Conservation (phyloP, 2,329 filamentous ascomycete species). For the Nemania abortiva region DNA sequence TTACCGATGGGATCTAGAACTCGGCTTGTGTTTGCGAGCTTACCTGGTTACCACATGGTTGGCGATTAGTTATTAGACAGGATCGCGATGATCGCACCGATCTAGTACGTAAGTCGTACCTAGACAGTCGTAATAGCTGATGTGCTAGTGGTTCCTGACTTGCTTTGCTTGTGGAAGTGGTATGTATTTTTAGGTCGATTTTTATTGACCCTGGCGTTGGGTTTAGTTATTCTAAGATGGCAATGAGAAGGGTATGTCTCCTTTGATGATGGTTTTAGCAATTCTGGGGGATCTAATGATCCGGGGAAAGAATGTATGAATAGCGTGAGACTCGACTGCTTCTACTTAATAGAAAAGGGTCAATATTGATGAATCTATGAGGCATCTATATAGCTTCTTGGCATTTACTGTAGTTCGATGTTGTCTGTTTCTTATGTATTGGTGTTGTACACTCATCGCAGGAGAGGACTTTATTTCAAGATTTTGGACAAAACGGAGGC, state of each 20-base stretch:
- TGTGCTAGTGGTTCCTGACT: background rate
- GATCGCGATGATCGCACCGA: background rate
- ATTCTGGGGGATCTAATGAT: background rate
- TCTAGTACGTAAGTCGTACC: background rate
- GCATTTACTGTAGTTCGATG: background rate
- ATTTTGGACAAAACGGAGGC: too few relatives aligned
- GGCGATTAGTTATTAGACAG: background rate
- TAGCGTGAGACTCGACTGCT: background rate
- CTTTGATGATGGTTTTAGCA: background rate
- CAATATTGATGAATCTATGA: background rate
- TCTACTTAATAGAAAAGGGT: too few relatives aligned
- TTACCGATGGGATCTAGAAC: background rate
- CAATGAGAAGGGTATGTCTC: background rate
- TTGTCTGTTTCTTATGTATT: background rate
- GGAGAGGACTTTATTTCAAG: background rate
- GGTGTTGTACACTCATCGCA: background rate
- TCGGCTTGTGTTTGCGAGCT: background rate
- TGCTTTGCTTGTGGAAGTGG: background rate
- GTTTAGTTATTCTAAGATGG: background rate
- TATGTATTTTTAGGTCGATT: background rate
- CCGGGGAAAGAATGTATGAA: background rate
- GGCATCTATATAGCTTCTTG: background rate
- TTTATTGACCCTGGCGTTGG: background rate
- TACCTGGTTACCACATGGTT: constrained; percentile 2
- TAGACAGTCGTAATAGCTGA: background rate